Evolutionary conservation across 257 asterid species (phyloP), one percentile per base, ranked within the genome.

Genomic region (Fraxinus quadrangulata): DNA sequence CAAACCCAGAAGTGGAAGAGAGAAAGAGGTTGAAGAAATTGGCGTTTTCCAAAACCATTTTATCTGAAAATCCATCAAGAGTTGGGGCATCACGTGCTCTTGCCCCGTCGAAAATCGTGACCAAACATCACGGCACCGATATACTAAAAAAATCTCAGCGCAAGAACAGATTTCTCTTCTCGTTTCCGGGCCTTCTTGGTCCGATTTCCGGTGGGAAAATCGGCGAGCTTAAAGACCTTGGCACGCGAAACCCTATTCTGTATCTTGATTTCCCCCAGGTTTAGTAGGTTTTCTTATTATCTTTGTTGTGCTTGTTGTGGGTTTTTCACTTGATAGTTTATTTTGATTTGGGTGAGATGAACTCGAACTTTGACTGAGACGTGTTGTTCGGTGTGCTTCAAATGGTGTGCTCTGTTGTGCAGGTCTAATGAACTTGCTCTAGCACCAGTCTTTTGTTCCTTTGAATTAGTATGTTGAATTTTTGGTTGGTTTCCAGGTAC

Each of bases 211-310:
- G 97, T 11, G 98, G 97, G 2, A 94, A 91, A 80, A 87, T 93
- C 19, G 97, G 97, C 70, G 96, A 91, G 63, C 94, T 93, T 77
- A 91, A 85, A 78, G 93, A 94, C 82, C 94, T 92, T 37, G 98
- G 90, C 79, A 90, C 97, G 54, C 92, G 92, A 85, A 92, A 94
- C 80, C 98, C 98, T 54, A 80, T 92, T 67, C 92, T 94, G 23
- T 94, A 92, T 90, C 96, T 94, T 47, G 93, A 94, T 37, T 94
- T 92, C 59, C 97, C 97, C 8, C 97, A 87, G 98, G 98, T 89
- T 79, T 63, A 76, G 42, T 30, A 0, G 66, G n/a, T 14, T n/a
- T 56, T 56, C 24, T n/a, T 56, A 56, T 19, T n/a, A 56, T 54
- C 11, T 19, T 56, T 6, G 28, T 56, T 3, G 11, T 23, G 33